Evolutionary conservation across 2,329 filamentous ascomycete species (phyloP), one percentile per base, ranked within the genome.

Genomic region (Orbilia ellipsospora): DNA sequence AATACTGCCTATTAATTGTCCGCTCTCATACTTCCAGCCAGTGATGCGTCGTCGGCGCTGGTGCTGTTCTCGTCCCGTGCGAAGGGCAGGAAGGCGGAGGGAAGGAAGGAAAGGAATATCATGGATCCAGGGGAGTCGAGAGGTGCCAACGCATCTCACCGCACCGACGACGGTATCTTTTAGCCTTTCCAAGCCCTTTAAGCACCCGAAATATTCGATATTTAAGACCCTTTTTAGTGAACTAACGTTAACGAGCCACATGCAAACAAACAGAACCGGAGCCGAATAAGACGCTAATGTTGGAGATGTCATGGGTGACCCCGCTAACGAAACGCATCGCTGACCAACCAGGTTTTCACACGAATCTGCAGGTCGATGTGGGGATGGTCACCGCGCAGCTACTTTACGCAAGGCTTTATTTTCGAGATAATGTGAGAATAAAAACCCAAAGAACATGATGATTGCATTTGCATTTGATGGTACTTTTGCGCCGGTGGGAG

Each of bases 331-430:
- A 55, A 59, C 23, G 20, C 28, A 16, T 40, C 31, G 61, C 26
- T 73, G 69, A 52, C 69, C 69, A 73, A 73, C 69, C 69, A 73
- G 69, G 69, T 73, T 67, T 67, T 56, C 64, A 67, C 69, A 73
- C 69, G 69, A 65, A 42, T 59, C 61, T 73, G 69, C 69, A 63
- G 69, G 61, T 73, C 51, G 31, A 55, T 36, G 55, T 50, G 62
- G 52, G 23, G 28, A 51, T 7, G 31, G 31, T 36, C 31, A 36
- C 31, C 10, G 6, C 31, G 31, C 40, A 6, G 54, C 44, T 67
- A 48, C 60, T 28, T 48, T 42, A 60, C 31, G 55, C 18, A 42
- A 45, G 64, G 61, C 26, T 60, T 48, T 60, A 26, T 50, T 61
- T 51, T 40, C 5, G 51, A 16, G 61, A 23, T 4, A 18, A 55